A percentile compares a stretch with the other conserved stretches of the same genome.
phyloP scores from a whole-genome alignment of 805 yeast species.

The Hanseniaspora lindneri region DNA sequence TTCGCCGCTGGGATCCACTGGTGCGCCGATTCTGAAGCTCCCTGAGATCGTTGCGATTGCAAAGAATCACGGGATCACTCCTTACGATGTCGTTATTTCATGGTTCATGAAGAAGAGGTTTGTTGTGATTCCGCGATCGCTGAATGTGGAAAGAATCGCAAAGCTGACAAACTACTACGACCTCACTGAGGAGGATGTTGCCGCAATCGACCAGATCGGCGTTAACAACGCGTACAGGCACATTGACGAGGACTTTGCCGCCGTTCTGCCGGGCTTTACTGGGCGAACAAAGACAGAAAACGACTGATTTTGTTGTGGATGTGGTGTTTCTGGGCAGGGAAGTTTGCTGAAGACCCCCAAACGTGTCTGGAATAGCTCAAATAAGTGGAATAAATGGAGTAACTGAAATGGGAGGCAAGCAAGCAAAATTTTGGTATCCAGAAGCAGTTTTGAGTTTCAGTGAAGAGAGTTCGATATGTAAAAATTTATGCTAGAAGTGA shows the following conservation, averaged over 20 bases:
- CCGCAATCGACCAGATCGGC: constrained; percentile 29
- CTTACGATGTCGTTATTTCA: constrained; percentile 49
- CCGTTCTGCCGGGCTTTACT: constrained; percentile 26
- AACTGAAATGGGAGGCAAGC: no score
- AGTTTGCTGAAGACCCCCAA: no score
- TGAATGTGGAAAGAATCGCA: constrained; percentile 50
- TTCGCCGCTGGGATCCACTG: constrained; percentile 53
- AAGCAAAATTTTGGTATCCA: no score
- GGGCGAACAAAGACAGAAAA: constrained; percentile 17
- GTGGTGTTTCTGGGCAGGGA: not conserved
- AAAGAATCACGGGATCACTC: constrained; percentile 39
- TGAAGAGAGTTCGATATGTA: no score
- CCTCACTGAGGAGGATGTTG: constrained; percentile 35
- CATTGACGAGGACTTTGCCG: constrained; percentile 25
- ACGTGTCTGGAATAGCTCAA: no score
- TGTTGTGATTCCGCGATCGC: constrained; percentile 56
- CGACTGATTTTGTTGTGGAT: not conserved
- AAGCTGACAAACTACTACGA: constrained; percentile 31
- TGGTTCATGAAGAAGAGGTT: constrained; percentile 55
- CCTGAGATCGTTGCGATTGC: constrained; percentile 44
- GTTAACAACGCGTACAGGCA: constrained; percentile 26
- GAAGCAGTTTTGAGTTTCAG: no score
- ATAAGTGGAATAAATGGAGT: no score
- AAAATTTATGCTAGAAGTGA: no score
- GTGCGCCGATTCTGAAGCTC: constrained; percentile 50